Percentiles rank a stretch among this genome's conserved stretches.
Conservation (phyloP, 2,329 filamentous ascomycete species). For the Neonectria neomacrospora region DNA sequence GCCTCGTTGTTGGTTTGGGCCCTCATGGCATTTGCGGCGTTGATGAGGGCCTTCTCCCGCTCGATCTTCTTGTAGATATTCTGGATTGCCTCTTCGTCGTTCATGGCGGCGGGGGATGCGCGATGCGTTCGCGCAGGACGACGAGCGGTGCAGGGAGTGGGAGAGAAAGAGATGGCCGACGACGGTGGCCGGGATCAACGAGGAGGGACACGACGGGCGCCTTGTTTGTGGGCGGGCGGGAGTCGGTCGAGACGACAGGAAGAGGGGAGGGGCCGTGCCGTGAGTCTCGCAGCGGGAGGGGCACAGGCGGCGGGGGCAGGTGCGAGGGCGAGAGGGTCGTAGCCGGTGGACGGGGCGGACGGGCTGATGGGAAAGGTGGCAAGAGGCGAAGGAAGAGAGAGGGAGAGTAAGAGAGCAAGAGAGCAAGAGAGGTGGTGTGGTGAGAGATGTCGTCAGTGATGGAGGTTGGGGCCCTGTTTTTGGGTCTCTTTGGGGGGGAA, state of each 20-base stretch:
- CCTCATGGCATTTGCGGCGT: conserved; percentile 93
- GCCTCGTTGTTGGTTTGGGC: conserved; percentile 94
- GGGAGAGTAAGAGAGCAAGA: conserved; percentile 9
- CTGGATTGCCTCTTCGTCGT: conserved; percentile 73
- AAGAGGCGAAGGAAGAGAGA: conserved; percentile 29
- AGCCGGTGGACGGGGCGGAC: conserved; percentile 11
- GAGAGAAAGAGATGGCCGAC: conserved; percentile 27
- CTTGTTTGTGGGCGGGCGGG: conserved; percentile 28
- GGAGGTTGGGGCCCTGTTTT: conserved; percentile 33
- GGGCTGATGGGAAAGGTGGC: conserved; percentile 15
- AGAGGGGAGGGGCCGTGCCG: conserved; percentile 22
- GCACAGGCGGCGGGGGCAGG: conserved; percentile 17
- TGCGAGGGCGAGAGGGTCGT: conserved; percentile 11
- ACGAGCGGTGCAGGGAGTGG: conserved; percentile 23
- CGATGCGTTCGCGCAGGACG: conserved; percentile 55
- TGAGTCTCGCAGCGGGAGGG: conserved; percentile 22
- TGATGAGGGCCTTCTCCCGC: conserved; percentile 94
- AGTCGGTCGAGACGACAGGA: conserved; percentile 25
- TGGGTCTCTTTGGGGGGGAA: conserved; percentile 21
- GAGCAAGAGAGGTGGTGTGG: conserved; percentile 41
- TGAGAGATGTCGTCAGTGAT: conserved; percentile 53
- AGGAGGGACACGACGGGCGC: conserved; percentile 25
- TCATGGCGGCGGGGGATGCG: conserved; percentile 63
- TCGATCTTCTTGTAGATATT: conserved; percentile 97
- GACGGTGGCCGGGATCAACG: conserved; percentile 29